Base-by-base conservation (phyloP, 306 rosid species). In the Castanea crenata region DNA sequence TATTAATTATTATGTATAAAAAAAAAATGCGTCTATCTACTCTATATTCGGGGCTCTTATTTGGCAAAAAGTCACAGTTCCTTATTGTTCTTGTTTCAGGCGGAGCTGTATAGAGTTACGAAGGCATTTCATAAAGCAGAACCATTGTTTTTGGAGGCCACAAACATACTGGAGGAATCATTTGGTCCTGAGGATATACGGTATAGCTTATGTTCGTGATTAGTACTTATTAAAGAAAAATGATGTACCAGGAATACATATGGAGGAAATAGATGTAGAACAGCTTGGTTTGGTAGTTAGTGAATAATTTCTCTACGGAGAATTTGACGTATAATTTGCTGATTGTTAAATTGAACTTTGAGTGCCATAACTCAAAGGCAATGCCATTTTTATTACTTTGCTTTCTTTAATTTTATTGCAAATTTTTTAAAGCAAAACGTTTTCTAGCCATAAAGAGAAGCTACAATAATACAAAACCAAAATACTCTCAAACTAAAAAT, bases 151-250 rank as follows among this genome's bases (percentile, higher is more conserved):
- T 83, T 89, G 86, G 93, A 94, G 79, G 97, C 97, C 81, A 86
- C 92, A 64, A 75, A 85, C 77, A 91, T 92, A 86, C 83, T 94
- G 79, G 90, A 92, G 86, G 87, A 91, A 76, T 83, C 97, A 82
- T 90, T 78, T 88, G 97, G 99, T 77, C 86, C 86, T 51, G 92
- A 90, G 32, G 97, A 95, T 88, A 89, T 95, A 81, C 85, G 97
- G 97, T 94, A 87, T 56, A 71, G 79, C 84, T 32, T 79, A 9
- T 21, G 10, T 67, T 67, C 9, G 10, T n/a, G 51, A 67, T 35
- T 34, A 34, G 4, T n/a, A 7, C 72, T 35, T 34, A 32, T 18
- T 35, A 31, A 35, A 29, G 38, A n/a, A 12, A 67, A 67, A 35
- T 46, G 72, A 67, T 67, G 52, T 34, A 67, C 46, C 16, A 0